Evolutionary conservation across 2,329 filamentous ascomycete species (phyloP), one percentile per base, ranked within the genome.

Genomic region (Penicillium sp.): DNA sequence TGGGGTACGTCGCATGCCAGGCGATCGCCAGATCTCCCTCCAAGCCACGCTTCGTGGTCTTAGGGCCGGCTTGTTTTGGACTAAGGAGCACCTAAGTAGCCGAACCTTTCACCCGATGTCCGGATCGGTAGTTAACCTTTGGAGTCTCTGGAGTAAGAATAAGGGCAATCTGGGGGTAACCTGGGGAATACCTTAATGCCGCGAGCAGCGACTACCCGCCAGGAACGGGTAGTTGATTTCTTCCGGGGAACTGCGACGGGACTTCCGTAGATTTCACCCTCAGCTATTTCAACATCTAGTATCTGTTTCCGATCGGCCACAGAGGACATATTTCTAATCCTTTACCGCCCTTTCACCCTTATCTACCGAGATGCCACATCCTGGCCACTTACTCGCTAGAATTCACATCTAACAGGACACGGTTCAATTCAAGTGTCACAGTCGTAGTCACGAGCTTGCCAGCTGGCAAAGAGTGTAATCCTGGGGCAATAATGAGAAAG

Each of bases 191-290:
- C 52, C 46, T 50, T 32, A 45, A 46, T 31, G 26, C 39, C 51
- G 55, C 50, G 40, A 49, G 45, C 50, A 53, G 54, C 48, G 43
- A 57, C 54, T 57, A 50, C 24, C 24, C 24, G 24, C 50, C 49
- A 57, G 56, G 47, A 59, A 60, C 58, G 56, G 58, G 50, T 54
- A 45, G 42, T 44, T 52, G 38, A 47, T 48, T 59, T 52, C 52
- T 65, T 57, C 60, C 61, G 60, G 61, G 58, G 62, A 61, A 64
- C 52, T 42, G 50, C 31, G 28, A 13, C 44, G 39, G 50, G 47
- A 52, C 44, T 62, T 60, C 60, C 61, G 57, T 58, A 42, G 42
- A 54, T 51, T 42, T 46, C 42, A 27, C 35, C 39, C 40, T 57
- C 20, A 8, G 14, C 31, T 24, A 24, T 24, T n/a, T 37, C 11